Conservation (phyloP, 2,329 filamentous ascomycete species). For the Fusarium graminum region DNA sequence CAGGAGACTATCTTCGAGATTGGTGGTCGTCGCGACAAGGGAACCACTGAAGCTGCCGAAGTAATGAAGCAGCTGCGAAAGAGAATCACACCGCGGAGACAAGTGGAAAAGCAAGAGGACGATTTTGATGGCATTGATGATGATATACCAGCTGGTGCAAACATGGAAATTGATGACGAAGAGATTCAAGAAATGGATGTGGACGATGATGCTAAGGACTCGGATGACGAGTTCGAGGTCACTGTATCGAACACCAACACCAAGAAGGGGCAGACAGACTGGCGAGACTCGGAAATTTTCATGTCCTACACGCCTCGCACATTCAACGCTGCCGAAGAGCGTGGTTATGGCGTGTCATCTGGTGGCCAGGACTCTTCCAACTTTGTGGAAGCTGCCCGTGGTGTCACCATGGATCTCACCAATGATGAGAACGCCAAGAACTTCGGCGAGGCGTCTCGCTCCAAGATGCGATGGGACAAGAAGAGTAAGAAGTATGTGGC, state of each 20-base stretch:
- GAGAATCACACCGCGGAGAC: constrained; percentile 72
- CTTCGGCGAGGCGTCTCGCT: constrained; percentile 81
- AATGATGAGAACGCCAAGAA: constrained; percentile 86
- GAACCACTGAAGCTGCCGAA: constrained; percentile 74
- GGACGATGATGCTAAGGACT: constrained; percentile 63
- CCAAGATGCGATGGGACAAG: constrained; percentile 94
- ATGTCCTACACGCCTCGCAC: constrained; percentile 94
- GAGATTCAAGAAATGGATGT: constrained; percentile 55
- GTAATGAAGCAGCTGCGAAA: constrained; percentile 80
- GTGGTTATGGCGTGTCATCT: constrained; percentile 92
- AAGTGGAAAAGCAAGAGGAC: constrained; percentile 58
- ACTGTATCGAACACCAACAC: constrained; percentile 73
- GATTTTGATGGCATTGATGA: constrained; percentile 51
- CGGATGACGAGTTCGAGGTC: constrained; percentile 75
- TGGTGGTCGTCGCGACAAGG: constrained; percentile 78
- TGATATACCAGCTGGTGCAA: constrained; percentile 52
- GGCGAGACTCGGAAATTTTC: constrained; percentile 89
- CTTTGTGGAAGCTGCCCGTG: constrained; percentile 89
- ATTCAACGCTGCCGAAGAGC: constrained; percentile 86
- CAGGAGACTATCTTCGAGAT: constrained; percentile 98
- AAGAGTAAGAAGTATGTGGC: constrained; percentile 96
- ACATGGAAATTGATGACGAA: constrained; percentile 50
- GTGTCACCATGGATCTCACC: constrained; percentile 90
- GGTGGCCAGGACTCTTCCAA: constrained; percentile 76
- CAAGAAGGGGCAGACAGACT: constrained; percentile 71